Base-by-base conservation (phyloP, 2,329 filamentous ascomycete genomes). In the Cladosporium sp. region DNA sequence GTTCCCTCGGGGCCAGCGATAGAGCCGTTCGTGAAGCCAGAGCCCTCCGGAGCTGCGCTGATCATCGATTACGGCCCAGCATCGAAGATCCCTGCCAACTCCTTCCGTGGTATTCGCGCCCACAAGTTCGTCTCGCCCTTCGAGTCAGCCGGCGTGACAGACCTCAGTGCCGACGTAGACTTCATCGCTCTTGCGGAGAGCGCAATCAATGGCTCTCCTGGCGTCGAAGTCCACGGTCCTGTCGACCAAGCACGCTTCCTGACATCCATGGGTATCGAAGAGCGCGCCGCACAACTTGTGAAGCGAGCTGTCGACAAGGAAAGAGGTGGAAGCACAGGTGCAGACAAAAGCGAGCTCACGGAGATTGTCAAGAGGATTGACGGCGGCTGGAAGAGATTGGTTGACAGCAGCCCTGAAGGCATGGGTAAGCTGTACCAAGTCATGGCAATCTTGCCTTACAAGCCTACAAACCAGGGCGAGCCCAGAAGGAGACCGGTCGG, bases 391-490 rank as follows among this genome's bases (percentile, higher is more conserved):
- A 89, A 87, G 79, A 84, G 95, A 67, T 80, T 99, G 61, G 87
- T 97, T n/a, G 93, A 97, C 77, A 84, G 88, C 50, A 89, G 91
- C 0, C 90, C 88, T 1, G 88, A 87, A 61, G 94, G 93, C 0
- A 99, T 99, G 95, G 95, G 95, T 0, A 93, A 89, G 80, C 82
- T 97, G 26, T 99, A 99, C 78, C 97, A 98, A 80, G 93, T 88
- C 28, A 84, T 99, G 84, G 91, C 93, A 14, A 92, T 99, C 72
- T 76, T 98, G 72, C 95, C 95, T 0, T 78, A 79, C 69, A 72
- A 69, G 53, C 74, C 78, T 10, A 63, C 63, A 0, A 63, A 66
- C 35, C 90, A 93, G 78, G 91, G 91, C 69, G 85, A 84, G 40
- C 89, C 90, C 1, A 84, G 82, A 67, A 87, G 93, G 72, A 85